Percentiles rank a stretch among this genome's conserved stretches.
phyloP scores from a whole-genome alignment of 73 alveolate species.

The Tetrahymena borealis region DNA sequence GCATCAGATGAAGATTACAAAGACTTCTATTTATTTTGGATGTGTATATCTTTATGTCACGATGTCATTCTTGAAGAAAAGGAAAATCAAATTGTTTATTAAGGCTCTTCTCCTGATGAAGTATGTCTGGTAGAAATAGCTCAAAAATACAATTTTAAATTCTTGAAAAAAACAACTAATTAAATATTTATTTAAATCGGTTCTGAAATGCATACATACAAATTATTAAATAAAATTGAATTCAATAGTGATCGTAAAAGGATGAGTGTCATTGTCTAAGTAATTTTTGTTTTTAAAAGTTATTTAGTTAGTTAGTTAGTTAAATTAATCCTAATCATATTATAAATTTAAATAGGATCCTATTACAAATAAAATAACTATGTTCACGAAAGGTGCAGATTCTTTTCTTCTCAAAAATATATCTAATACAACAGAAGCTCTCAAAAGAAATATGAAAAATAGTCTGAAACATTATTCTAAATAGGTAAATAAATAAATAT shows the following conservation, averaged over 20 bases:
- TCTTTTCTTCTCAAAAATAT: constrained; percentile 24
- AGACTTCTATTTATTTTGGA: constrained; percentile 62
- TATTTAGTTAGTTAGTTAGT: background rate
- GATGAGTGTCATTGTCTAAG: constrained; percentile 68
- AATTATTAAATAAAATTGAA: constrained; percentile 67
- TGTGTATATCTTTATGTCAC: constrained; percentile 50
- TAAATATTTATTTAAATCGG: constrained; percentile 48
- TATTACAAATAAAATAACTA: constrained; percentile 36
- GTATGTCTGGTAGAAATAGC: constrained; percentile 84
- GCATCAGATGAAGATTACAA: constrained; percentile 21
- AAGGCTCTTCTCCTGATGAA: constrained; percentile 94
- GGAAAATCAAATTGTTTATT: constrained; percentile 46
- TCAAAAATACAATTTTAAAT: constrained; percentile 64
- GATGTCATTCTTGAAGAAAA: constrained; percentile 67
- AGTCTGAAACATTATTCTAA: constrained; percentile 50
- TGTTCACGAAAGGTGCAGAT: constrained; percentile 89
- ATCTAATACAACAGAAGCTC: constrained; percentile 5
- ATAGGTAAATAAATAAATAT: background rate
- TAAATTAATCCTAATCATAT: background rate
- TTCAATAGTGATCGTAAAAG: constrained; percentile 86
- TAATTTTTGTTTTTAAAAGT: background rate
- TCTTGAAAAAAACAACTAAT: constrained; percentile 26
- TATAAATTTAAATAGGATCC: constrained; percentile 45
- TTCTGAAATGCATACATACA: constrained; percentile 50
- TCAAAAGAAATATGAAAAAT: constrained; percentile 27